A percentile compares a stretch with the other conserved stretches of the same genome.
Evolutionary conservation across 345 rosid species (phyloP).

Genomic region (Acer yangbiense): DNA sequence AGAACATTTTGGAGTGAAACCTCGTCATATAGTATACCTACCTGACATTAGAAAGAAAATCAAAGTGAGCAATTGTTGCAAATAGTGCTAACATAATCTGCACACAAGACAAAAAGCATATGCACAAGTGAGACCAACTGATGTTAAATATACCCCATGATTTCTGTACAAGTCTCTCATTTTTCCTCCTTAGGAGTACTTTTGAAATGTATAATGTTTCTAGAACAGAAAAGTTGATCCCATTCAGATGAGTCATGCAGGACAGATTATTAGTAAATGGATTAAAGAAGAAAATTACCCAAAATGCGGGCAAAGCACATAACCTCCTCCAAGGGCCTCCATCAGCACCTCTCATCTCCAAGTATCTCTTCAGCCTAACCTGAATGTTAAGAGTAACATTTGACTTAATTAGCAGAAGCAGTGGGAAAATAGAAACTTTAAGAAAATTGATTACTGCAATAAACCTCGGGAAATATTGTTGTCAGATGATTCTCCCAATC

Average conservation of each 20-base stretch:
- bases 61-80: constrained; percentile 19
- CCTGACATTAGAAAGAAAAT: constrained; percentile 50
- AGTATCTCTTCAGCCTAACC: constrained; percentile 96
- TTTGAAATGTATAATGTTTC: neutral
- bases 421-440: neutral
- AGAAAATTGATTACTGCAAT: neutral
- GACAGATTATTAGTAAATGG: constrained; percentile 10
- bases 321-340: constrained; percentile 99
- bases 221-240: constrained; percentile 3
- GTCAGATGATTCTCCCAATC: constrained; percentile 99
- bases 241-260: constrained; percentile 14
- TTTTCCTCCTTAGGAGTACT: neutral
- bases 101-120: constrained; percentile 5
- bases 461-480: constrained; percentile 98
- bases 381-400: constrained; percentile 28
- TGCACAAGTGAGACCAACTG: neutral
- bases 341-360: constrained; percentile 99
- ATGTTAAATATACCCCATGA: neutral
- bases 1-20: constrained; percentile 70
- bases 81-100: neutral
- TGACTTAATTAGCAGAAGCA: constrained; percentile 20
- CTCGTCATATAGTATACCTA: constrained; percentile 88
- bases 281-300: constrained; percentile 57
- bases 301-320: constrained; percentile 95
- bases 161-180: neutral